phyloP scores from a whole-genome alignment of 331 rosid genomes.

The Quercus tomentella region DNA sequence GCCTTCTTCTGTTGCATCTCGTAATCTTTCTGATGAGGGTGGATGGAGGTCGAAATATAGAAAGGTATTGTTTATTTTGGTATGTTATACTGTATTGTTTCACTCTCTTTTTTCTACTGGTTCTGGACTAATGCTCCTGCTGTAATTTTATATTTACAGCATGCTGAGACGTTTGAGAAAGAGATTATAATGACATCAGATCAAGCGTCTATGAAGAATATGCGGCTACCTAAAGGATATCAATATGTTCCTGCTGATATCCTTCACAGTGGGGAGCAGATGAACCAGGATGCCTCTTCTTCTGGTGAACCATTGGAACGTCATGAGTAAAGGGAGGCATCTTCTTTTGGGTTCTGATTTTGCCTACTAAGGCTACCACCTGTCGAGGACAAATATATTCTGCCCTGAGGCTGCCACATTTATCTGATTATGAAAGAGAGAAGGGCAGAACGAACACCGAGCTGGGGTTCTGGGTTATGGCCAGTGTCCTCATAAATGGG shows the following conservation, averaged over 20 bases:
- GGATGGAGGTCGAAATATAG: constrained; percentile 77
- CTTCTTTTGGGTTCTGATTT: constrained; percentile 20
- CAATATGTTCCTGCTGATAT: constrained; percentile 96
- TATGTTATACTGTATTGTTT: background rate
- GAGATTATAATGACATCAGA: constrained; percentile 98
- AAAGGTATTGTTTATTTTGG: constrained; percentile 45
- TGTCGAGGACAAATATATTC: constrained; percentile 21
- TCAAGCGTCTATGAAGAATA: constrained; percentile 93
- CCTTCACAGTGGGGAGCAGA: constrained; percentile 75
- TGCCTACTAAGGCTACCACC: constrained; percentile 23
- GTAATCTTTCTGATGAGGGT: constrained; percentile 54
- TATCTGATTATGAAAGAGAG: constrained; percentile 2
- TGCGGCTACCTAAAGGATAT: constrained; percentile 86
- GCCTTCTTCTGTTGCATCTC: constrained; percentile 37
- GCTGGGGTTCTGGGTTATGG: constrained; percentile 31
- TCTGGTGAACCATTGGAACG: constrained; percentile 48
- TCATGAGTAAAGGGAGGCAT: constrained; percentile 43
- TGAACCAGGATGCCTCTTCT: constrained; percentile 50
- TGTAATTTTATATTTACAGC: constrained; percentile 43
- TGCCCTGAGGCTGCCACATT: background rate
- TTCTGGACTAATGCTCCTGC: constrained; percentile 17
- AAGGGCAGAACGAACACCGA: constrained; percentile 19
- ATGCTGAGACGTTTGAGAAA: constrained; percentile 72
- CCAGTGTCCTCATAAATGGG: constrained; percentile 24
- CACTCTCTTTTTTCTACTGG: background rate